Percentiles rank a stretch among this genome's conserved stretches.
These are phyloP conservation scores for Ceratobasidium sp. DNA, from an alignment of 1,284 basidiomycete genomes.

Conservation along the genomic window DNA sequence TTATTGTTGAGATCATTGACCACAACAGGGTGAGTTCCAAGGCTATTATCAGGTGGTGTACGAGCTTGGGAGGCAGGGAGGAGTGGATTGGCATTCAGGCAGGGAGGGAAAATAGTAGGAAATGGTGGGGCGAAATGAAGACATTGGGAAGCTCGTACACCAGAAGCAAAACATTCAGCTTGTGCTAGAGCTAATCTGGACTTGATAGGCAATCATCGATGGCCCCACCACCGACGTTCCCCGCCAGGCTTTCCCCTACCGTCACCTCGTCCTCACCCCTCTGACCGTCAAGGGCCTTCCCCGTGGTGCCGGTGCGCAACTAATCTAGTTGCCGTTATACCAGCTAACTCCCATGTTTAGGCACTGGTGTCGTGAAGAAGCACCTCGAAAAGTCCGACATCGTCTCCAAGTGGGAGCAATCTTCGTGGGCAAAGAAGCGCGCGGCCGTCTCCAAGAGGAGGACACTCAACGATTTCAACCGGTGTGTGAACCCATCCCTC, in stretches of 20 bases:
- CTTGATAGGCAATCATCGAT: slow-evolving; percentile 88
- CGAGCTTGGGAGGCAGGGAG: neutral
- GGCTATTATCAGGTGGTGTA: neutral
- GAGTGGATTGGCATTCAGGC: neutral
- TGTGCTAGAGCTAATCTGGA: neutral
- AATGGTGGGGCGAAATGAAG: neutral
- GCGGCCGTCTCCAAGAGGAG: slow-evolving; percentile 78
- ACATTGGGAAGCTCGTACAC: too few species aligned
- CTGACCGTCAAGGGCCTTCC: slow-evolving; percentile 85
- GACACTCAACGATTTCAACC: slow-evolving; percentile 87
- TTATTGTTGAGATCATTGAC: slow-evolving; percentile 98
- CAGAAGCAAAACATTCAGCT: neutral
- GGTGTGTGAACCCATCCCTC: slow-evolving; percentile 49
- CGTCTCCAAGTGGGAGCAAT: slow-evolving; percentile 77
- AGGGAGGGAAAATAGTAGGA: neutral
- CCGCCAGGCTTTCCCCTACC: slow-evolving; percentile 91
- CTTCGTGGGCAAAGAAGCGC: slow-evolving; percentile 91
- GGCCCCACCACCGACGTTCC: slow-evolving; percentile 90
- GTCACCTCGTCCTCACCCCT: slow-evolving; percentile 91
- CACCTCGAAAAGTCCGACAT: slow-evolving; percentile 82
- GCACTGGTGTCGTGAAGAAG: slow-evolving; percentile 81
- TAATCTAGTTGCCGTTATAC: neutral
- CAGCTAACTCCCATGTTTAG: neutral
- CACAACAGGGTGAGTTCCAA: slow-evolving; percentile 88
- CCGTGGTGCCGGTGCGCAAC: slow-evolving; percentile 72